A percentile compares a stretch with the other conserved stretches of the same genome.
Conservation (phyloP, 208 protist genomes). For the Crithidia sp. region DNA sequence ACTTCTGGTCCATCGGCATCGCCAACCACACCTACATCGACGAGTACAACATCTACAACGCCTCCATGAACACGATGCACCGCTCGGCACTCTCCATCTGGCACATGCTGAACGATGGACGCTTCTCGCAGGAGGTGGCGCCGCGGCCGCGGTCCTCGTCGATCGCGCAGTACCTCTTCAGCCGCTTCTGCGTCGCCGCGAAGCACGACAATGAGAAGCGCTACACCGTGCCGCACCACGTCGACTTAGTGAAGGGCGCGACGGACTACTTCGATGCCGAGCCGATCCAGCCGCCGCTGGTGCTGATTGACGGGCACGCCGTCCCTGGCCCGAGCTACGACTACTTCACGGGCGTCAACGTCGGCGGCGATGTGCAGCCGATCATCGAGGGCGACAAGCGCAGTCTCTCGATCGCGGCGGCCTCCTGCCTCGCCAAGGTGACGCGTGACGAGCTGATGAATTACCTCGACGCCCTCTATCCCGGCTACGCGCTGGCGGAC, state of each 20-base stretch:
- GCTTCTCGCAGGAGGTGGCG: slow-evolving; percentile 80
- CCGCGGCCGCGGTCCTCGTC: slow-evolving; percentile 68
- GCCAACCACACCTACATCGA: slow-evolving; percentile 93
- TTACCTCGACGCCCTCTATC: slow-evolving; percentile 76
- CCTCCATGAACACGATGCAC: slow-evolving; percentile 90
- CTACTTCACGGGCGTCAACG: slow-evolving; percentile 64
- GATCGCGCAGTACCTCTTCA: slow-evolving; percentile 87
- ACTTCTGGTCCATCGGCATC: slow-evolving; percentile 88
- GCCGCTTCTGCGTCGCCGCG: slow-evolving; percentile 75
- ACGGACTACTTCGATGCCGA: slow-evolving; percentile 78
- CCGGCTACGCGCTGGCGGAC: slow-evolving; percentile 76
- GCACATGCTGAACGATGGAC: slow-evolving; percentile 82
- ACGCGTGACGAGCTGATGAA: slow-evolving; percentile 89
- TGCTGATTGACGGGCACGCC: slow-evolving; percentile 86
- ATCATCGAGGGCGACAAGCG: slow-evolving; percentile 90
- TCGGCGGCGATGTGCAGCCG: slow-evolving; percentile 76
- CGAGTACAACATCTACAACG: slow-evolving; percentile 77
- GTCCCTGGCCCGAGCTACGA: slow-evolving; percentile 69
- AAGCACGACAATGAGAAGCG: slow-evolving; percentile 74
- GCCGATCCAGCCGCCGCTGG: slow-evolving; percentile 82
- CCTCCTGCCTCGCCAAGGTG: slow-evolving; percentile 91
- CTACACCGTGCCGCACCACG: slow-evolving; percentile 61
- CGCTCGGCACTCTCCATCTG: slow-evolving; percentile 77
- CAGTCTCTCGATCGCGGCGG: slow-evolving; percentile 85
- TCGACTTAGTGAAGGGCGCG: slow-evolving; percentile 70